Base-by-base conservation (phyloP, 106 monocot genomes). In the Allium fistulosum region DNA sequence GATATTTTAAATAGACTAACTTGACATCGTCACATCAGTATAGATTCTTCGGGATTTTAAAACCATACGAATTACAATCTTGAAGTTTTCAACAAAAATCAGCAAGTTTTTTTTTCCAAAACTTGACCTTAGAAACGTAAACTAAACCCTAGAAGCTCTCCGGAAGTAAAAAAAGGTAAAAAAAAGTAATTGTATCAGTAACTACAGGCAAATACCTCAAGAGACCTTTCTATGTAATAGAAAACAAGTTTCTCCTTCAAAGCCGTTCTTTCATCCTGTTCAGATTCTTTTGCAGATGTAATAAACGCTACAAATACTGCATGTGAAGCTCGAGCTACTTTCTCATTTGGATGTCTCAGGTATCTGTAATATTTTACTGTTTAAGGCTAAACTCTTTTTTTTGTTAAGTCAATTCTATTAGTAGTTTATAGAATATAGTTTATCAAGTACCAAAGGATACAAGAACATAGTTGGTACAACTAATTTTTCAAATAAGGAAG, bases 321-420 rank as follows among this genome's bases (percentile, higher is more conserved):
- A 79, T 97, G 97, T 70, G 97, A 84, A 61, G 97, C 84, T 63
- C 88, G 78, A 57, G 89, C 80, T 62, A 97, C 92, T 75, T 97
- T 97, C 59, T 84, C 89, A 78, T 84, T 92, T 66, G 84, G 80
- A 72, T 97, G 89, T 15, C 79, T 82, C 79, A 97, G 76, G 53
- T 89, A 97, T 81, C 92, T 97, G 74, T 5, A 59, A 46, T 46
- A 60, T 69, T 26, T 77, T 55, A 5, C 77, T 71, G 22, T 22
- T 22, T 22, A 84, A 80, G 74, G 71, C 58, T 51, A 51, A 52
- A 52, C 22, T 26, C 8, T 66, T 64, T 50, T 26, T 15, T 47
- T 62, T 62, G 49, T 5, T 2, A 65, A 49, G 45, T 46, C 65
- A 49, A 65, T 65, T 8, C 15, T 49, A 65, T 48, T 9, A 9